phyloP scores from a whole-genome alignment of 306 rosid species.

The Myrica gale region DNA sequence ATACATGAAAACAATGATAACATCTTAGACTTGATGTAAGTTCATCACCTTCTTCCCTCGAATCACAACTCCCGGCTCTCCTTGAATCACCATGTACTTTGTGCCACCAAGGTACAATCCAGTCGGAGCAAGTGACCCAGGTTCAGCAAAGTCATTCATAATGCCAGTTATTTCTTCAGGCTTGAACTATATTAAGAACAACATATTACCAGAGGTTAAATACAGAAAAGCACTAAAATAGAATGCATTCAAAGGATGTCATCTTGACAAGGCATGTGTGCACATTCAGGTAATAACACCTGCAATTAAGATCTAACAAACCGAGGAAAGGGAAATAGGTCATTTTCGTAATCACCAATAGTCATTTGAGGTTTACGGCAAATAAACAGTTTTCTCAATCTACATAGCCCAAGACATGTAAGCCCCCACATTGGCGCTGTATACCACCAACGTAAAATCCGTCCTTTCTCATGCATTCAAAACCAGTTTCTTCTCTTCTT shows the following conservation, averaged over 20 bases:
- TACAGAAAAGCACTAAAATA: conserved; percentile 6
- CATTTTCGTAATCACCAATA: background rate
- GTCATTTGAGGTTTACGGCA: background rate
- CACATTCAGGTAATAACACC: background rate
- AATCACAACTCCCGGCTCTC: conserved; percentile 74
- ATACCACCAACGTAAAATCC: too few species aligned
- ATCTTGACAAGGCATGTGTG: background rate
- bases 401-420: background rate
- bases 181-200: conserved; percentile 46
- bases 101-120: conserved; percentile 74
- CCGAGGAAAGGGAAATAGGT: background rate
- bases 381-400: background rate
- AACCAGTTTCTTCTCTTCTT: background rate
- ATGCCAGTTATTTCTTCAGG: conserved; percentile 65
- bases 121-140: conserved; percentile 87
- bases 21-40: background rate
- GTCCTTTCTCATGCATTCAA: conserved; percentile 11
- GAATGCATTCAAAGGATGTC: background rate
- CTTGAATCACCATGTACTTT: conserved; percentile 90
- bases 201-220: conserved; percentile 14
- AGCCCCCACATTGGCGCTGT: too few species aligned
- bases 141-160: conserved; percentile 61
- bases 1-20: conserved; percentile 8
- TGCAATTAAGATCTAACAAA: background rate
- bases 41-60: conserved; percentile 80